Conservation (phyloP, 495 filamentous ascomycete species). For the Talaromyces nanjingensis region DNA sequence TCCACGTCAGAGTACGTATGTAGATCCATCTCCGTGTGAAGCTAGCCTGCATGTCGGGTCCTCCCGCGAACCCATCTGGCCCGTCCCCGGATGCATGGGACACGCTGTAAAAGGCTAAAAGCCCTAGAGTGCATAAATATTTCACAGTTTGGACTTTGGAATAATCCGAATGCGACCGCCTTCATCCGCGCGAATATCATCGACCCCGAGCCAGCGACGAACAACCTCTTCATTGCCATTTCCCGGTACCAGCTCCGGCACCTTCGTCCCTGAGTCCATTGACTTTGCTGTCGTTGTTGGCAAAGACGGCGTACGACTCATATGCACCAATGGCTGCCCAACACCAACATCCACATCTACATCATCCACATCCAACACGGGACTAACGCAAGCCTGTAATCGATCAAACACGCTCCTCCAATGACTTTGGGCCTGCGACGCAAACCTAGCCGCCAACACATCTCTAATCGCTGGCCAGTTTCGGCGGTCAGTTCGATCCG, state of each 20-base stretch:
- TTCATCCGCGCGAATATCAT: not conserved
- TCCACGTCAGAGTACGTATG: not conserved
- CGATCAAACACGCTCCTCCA: constrained; percentile 6
- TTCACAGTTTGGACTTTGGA: not conserved
- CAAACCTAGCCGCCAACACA: not conserved
- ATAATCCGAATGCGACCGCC: not conserved
- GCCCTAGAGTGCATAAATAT: not conserved
- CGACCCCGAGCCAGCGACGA: not conserved
- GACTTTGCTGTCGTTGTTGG: not conserved
- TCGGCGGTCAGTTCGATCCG: not conserved
- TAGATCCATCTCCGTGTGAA: not conserved
- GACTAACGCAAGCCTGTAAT: constrained; percentile 5
- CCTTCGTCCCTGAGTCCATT: not conserved
- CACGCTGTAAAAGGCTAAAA: not conserved
- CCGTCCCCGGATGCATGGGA: not conserved
- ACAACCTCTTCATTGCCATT: not conserved
- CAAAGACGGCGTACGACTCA: constrained; percentile 7
- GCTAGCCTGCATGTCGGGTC: not conserved
- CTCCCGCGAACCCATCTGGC: not conserved
- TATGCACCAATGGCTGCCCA: constrained; percentile 2
- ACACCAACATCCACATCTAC: not conserved
- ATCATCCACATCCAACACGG: constrained; percentile 6
- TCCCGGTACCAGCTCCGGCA: not conserved
- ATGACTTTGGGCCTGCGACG: not conserved
- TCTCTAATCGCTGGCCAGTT: constrained; percentile 2